Evolutionary conservation across 169 alveolate genomes (phyloP), one percentile per base, ranked within the genome.

Genomic region (Plasmodium inui): DNA sequence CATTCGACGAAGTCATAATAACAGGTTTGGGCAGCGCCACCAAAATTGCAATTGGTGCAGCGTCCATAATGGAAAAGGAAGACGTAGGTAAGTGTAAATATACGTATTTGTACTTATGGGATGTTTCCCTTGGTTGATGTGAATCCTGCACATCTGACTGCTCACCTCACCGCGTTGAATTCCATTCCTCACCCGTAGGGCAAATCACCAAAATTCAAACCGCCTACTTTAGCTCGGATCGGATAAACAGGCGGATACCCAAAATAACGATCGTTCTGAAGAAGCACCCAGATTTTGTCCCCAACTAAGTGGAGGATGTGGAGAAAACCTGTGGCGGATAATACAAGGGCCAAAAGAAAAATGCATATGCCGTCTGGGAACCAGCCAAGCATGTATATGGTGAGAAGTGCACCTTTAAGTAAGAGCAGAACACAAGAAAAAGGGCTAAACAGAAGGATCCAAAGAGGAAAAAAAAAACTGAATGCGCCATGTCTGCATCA

Each of bases 1-100:
- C 95, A 57, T 93, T 93, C 82, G 96, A 95, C 17, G 96, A 95
- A 92, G 95, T 95, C 53, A 92, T 95, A 37, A 94, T 95, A 76
- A 93, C 97, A 0, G 97, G 97, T 26, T 74, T 95, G 28, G 97
- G 97, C 0, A 95, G 96, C 39, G 97, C 97, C 34, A 93, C 95
- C 46, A 95, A 95, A 93, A 94, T 93, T 84, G 97, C 97, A 39
- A 95, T 95, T 17, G 97, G 94, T 76, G 94, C 96, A 34, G 97
- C 97, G 61, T 93, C 95, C 71, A 90, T 93, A 28, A 83, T 95
- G 92, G 94, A 93, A 50, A 91, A 89, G 78, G 96, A 94, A 57
- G 92, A 95, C 82, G 81, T 88, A 30, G 97, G 97, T 95, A 95
- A 26, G 78, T 79, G 70, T 8, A 50, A 17, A 26, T 67, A 0